phyloP scores from a whole-genome alignment of 1,284 basidiomycete genomes.

The Papiliotrema nemorosa region DNA sequence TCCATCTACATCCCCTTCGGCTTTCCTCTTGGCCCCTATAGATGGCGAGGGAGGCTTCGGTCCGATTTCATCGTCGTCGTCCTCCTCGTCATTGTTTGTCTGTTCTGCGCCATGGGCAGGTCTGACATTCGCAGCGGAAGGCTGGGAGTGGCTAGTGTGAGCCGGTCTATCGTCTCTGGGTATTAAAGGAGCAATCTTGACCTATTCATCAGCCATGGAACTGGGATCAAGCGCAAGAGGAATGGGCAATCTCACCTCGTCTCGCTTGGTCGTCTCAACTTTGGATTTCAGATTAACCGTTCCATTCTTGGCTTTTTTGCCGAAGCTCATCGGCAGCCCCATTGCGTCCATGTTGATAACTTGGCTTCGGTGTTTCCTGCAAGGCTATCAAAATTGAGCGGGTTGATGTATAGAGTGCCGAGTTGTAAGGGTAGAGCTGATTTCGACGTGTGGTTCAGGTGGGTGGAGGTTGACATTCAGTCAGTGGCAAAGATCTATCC shows the following conservation, averaged over 20 bases:
- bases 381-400: too few relatives aligned
- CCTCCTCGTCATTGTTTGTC: constrained; percentile 15
- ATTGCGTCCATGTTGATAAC: constrained; percentile 41
- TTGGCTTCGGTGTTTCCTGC: too few relatives aligned
- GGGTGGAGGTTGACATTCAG: too few relatives aligned
- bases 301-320: constrained; percentile 46
- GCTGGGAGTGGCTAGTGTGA: too few relatives aligned
- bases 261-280: constrained; percentile 46
- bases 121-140: constrained; percentile 7
- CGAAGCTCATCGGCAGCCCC: constrained; percentile 49
- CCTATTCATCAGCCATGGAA: too few relatives aligned
- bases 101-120: constrained; percentile 5
- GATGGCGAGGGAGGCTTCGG: constrained; percentile 24
- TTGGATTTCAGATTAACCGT: constrained; percentile 30
- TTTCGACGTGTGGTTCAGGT: too few relatives aligned
- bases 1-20: constrained; percentile 11
- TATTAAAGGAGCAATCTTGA: too few relatives aligned
- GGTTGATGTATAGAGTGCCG: too few relatives aligned
- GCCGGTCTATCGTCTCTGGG: too few relatives aligned
- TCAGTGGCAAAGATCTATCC: too few relatives aligned
- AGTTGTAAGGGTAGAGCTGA: too few relatives aligned
- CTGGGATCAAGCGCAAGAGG: too few relatives aligned
- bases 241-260: constrained; percentile 13
- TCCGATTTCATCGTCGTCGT: constrained; percentile 35
- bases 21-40: constrained; percentile 28